Evolutionary conservation across 2,329 filamentous ascomycete genomes (phyloP), one percentile per base, ranked within the genome.

Genomic region (Calonectria pteridis): DNA sequence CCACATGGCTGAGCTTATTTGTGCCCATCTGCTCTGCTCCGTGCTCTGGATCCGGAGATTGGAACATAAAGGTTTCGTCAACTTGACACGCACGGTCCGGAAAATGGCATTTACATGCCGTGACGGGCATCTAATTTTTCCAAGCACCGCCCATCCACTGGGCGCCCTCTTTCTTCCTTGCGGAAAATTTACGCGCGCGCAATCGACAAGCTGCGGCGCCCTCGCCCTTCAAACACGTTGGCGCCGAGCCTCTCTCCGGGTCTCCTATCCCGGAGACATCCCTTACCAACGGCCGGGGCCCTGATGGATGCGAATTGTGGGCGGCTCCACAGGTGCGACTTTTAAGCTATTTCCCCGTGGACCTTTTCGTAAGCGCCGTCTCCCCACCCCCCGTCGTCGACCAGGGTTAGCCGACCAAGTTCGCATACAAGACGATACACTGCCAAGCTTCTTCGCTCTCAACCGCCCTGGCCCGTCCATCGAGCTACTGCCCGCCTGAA

Each of bases 1-100:
- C 62, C 62, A 64, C 37, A 70, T 72, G 67, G 67, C 46, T 67
- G 71, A 73, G 73, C 73, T 71, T 75, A 73, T 75, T 73, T 67
- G 35, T 68, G 62, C 63, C 62, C 62, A 43, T 6, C 43, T 68
- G 67, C 46, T 6, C 43, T 68, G 67, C 46, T 31, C 71, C 64
- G 67, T 75, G 73, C 70, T 65, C 65, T 65, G 55, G 66, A 43
- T 55, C 51, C 70, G 73, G 73, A 75, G 65, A 75, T 75, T 71
- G 70, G 67, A 33, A 14, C 20, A 51, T 43, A 69, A 67, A 62
- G 50, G 69, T 66, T 59, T 71, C 72, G 33, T 68, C 63, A 59
- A 67, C 68, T 49, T 66, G 49, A 53, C 20, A 28, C 55, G 23
- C 26, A 29, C 18, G 49, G n/a, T 40, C 23, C n/a, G 18, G 37